A percentile compares a stretch with the other conserved stretches of the same genome.
Evolutionary conservation across 192 early-diverging fungal species (phyloP).

Genomic region (Thamnidium elegans): DNA sequence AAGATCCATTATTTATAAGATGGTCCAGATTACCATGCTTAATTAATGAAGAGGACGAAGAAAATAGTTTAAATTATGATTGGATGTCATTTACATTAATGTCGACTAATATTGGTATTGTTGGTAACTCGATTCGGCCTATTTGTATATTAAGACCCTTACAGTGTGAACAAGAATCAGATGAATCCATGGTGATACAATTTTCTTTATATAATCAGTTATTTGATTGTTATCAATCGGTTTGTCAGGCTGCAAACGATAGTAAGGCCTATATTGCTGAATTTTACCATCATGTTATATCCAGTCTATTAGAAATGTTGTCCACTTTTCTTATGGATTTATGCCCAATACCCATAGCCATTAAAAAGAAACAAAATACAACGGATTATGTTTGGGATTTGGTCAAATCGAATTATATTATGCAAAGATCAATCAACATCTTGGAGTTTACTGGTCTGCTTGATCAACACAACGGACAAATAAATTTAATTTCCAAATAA

Average conservation of each 20-base stretch:
- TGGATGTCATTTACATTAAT: conserved; percentile 19
- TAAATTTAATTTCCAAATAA: background rate
- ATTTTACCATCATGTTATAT: conserved; percentile 5
- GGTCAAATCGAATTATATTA: background rate
- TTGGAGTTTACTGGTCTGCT: conserved; percentile 2
- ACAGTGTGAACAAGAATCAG: conserved; percentile 1
- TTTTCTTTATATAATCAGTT: conserved; percentile 8
- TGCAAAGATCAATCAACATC: background rate
- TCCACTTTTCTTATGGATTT: background rate
- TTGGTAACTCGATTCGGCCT: background rate
- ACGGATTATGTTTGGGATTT: background rate
- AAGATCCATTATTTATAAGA: conserved; percentile 9
- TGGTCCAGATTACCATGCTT: conserved; percentile 15
- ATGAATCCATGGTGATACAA: background rate
- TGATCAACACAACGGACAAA: too few relatives aligned
- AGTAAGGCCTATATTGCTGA: conserved; percentile 1
- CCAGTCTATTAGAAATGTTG: background rate
- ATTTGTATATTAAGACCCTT: conserved; percentile 2
- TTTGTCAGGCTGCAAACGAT: background rate
- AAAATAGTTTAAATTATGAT: conserved; percentile 13
- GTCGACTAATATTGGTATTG: background rate
- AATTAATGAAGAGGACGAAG: background rate
- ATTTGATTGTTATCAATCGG: background rate
- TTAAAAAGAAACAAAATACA: background rate
- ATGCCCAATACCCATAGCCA: too few relatives aligned